Evolutionary conservation across 2,329 filamentous ascomycete species (phyloP), one percentile per base, ranked within the genome.

Genomic region (Cordyceps sp.): DNA sequence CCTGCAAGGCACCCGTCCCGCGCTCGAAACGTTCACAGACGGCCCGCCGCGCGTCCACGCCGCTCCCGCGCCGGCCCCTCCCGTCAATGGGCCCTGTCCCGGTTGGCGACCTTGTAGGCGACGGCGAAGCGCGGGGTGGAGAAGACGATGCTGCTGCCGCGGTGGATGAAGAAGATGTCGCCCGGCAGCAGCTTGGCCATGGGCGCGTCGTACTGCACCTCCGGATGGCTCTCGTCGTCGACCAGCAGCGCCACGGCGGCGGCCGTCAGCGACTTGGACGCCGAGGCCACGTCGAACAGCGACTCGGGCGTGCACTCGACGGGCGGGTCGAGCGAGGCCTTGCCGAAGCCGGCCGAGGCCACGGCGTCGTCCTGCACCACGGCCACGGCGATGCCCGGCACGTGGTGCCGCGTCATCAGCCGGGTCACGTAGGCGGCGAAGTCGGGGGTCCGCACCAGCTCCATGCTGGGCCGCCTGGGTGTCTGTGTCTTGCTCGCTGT

Each of bases 221-320:
- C 37, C 0, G 45, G 45, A 14, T 38, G 37, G 4, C 39, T 34
- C 2, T 45, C 33, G 28, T 42, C 35, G 22, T 44, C 45, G 10
- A 46, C 37, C 6, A 49, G 32, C 12, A 48, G 30, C 7, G 38
- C 46, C 9, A 47, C 38, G 1, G 46, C 36, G 1, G 42, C 45
- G 2, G 44, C 46, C 2, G 45, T 49, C 27, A 49, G 37, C 3
- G 42, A 46, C 27, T 48, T 49, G 15, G 45, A 40, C 6, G 38
- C 36, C 0, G 46, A 48, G 5, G 42, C 46, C 31, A 48, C 38
- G 29, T 48, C 44, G 20, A 49, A 47, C 6, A 48, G 36, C 20
- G 45, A 47, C 17, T 49, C 42, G 1, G 45, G 23, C 0, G 45
- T 48, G 23, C 40, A 44, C 8, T 30, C 25, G 27, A 18, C 22